Evolutionary conservation across 306 rosid species (phyloP), one percentile per base, ranked within the genome.

Genomic region (Trifolium fragiferum): DNA sequence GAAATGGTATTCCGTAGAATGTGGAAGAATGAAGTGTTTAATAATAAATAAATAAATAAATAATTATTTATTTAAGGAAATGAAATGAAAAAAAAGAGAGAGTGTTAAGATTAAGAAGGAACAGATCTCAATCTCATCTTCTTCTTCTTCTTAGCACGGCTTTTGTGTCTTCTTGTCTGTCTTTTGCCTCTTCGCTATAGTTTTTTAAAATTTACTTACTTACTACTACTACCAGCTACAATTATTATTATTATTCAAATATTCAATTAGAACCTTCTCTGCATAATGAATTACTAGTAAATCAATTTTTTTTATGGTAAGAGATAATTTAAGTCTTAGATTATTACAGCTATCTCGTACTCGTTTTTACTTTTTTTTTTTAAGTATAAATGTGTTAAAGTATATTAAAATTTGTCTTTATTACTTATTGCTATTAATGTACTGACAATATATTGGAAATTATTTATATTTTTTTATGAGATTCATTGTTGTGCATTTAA

Each of bases 211-310:
- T 79, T 37, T 37, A 37, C 41, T 37, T 37, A 37, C 41, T 37
- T 6, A 37, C 41, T 41, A 40, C 46, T 40, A 11, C 47, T 44
- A 44, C 50, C 15, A 13, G 16, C 50, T 44, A 44, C 16, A 46
- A 21, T 37, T 59, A 37, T 16, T 32, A 59, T 21, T n/a, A 50
- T 57, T 67, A 75, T 72, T 80, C 76, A 43, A 51, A 30, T 30
- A 30, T 30, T 30, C 0, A 30, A 30, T 30, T 68, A 16, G 87
- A 88, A 86, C 87, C 87, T 88, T 86, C 83, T 78, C 16, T 66
- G 0, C 1, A 58, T 65, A 58, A 57, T 5, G n/a, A 6, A 55
- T 55, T 55, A 3, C 4, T 21, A n/a, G n/a, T n/a, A n/a, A n/a
- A n/a, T 10, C 13, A 0, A 2, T 43, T 43, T 11, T 9, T 54